A percentile compares a stretch with the other conserved stretches of the same genome.
phyloP scores from a whole-genome alignment of 2,329 filamentous ascomycete species.

The Blastomyces parvus region DNA sequence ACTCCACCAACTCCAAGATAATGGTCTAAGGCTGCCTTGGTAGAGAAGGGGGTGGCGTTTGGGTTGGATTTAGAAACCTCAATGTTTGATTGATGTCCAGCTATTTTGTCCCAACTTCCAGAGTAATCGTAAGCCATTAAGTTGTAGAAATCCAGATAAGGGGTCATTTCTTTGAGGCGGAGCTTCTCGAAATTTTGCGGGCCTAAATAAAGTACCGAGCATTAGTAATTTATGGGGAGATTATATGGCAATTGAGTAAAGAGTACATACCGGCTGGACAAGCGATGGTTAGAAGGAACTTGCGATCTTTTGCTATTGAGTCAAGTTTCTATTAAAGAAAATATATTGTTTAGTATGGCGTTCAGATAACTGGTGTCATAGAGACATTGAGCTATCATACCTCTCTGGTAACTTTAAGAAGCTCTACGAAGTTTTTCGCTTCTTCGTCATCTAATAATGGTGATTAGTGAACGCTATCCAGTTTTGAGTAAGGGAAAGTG shows the following conservation, averaged over 20 bases:
- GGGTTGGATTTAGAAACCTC: conserved; percentile 52
- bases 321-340: conserved; percentile 7
- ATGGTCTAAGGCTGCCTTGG: conserved; percentile 56
- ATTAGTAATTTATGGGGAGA: not conserved
- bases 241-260: not conserved
- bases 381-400: conserved; percentile 18
- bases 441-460: conserved; percentile 30
- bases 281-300: conserved; percentile 42
- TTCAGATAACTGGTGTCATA: not conserved
- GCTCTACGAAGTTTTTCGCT: conserved; percentile 35
- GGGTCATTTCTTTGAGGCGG: conserved; percentile 37
- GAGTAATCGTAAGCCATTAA: conserved; percentile 79
- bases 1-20: conserved; percentile 58
- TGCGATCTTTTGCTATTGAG: conserved; percentile 23
- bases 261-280: conserved; percentile 36
- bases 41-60: conserved; percentile 66
- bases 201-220: conserved; percentile 19
- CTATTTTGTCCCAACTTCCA: conserved; percentile 63
- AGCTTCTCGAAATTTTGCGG: conserved; percentile 36
- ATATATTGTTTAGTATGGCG: not conserved
- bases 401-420: conserved; percentile 36
- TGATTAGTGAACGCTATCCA: not conserved
- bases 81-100: conserved; percentile 78
- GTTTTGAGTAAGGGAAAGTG: not conserved
- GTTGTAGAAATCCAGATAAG: conserved; percentile 46